Evolutionary conservation across 2,329 filamentous ascomycete species (phyloP).

Genomic region (Penicillium crustosum): DNA sequence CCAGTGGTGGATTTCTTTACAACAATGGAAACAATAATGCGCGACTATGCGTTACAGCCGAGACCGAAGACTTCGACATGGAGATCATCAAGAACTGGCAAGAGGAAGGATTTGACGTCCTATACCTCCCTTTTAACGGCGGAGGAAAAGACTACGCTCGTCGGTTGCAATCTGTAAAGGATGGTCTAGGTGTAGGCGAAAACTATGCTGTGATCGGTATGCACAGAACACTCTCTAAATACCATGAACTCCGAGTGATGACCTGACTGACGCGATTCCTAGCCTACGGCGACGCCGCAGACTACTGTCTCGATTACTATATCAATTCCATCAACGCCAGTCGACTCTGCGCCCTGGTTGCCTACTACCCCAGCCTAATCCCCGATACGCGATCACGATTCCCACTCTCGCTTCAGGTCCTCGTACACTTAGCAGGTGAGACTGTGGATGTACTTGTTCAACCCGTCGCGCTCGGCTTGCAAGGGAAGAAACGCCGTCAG

Average conservation of each 20-base stretch:
- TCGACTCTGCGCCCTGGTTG: slow-evolving; percentile 57
- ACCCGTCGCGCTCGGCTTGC: slow-evolving; percentile 54
- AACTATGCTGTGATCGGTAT: slow-evolving; percentile 63
- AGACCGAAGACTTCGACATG: slow-evolving; percentile 52
- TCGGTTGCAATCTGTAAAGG: slow-evolving; percentile 52
- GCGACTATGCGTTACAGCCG: slow-evolving; percentile 36
- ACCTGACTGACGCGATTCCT: not conserved
- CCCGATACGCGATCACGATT: slow-evolving; percentile 48
- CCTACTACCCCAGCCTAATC: slow-evolving; percentile 63
- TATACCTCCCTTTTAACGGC: slow-evolving; percentile 57
- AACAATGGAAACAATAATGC: slow-evolving; percentile 35
- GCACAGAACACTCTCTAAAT: slow-evolving; percentile 5
- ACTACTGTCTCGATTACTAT: slow-evolving; percentile 58
- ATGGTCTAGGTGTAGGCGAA: slow-evolving; percentile 57
- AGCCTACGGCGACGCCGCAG: slow-evolving; percentile 65
- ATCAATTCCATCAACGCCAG: slow-evolving; percentile 55
- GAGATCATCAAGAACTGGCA: slow-evolving; percentile 56
- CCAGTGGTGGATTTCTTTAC: slow-evolving; percentile 36
- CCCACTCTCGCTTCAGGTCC: slow-evolving; percentile 45
- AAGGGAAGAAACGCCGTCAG: slow-evolving; percentile 51
- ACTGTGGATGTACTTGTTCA: slow-evolving; percentile 51
- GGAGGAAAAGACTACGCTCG: slow-evolving; percentile 53
- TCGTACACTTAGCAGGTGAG: slow-evolving; percentile 58
- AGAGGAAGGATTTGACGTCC: slow-evolving; percentile 60
- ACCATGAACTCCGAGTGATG: not conserved